Evolutionary conservation across 768 basidiomycete species (phyloP).

Genomic region (Lyophyllum atratum): DNA sequence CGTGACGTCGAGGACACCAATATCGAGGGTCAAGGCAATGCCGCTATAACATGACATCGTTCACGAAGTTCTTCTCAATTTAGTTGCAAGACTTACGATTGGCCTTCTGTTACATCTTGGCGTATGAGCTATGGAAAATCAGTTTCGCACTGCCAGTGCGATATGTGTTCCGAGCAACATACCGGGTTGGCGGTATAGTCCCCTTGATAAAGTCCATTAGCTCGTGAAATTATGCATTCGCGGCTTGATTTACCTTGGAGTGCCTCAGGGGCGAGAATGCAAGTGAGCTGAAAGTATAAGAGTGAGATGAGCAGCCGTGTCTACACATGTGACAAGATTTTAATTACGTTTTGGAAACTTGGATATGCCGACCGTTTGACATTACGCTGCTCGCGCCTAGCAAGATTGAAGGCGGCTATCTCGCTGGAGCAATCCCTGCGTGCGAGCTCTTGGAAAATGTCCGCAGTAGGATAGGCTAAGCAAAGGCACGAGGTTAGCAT

Average conservation of each 20-base stretch:
- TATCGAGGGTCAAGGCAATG: constrained; percentile 37
- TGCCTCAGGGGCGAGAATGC: constrained; percentile 19
- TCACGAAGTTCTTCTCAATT: neutral
- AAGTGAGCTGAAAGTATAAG: constrained; percentile 14
- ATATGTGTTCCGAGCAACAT: neutral
- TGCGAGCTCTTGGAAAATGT: neutral
- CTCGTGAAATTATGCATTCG: neutral
- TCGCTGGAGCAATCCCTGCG: constrained; percentile 15
- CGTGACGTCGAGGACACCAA: constrained; percentile 37
- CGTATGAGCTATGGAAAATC: constrained; percentile 13
- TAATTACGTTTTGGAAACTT: constrained; percentile 14
- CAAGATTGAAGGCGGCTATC: constrained; percentile 16
- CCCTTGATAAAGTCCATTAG: constrained; percentile 2
- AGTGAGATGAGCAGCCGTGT: neutral
- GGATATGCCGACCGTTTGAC: constrained; percentile 15
- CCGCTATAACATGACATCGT: constrained; percentile 23
- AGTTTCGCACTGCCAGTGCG: neutral
- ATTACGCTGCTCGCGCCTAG: constrained; percentile 10
- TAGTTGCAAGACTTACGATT: constrained; percentile 11
- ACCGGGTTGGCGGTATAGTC: constrained; percentile 17
- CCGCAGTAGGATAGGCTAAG: constrained; percentile 1
- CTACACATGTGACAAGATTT: neutral
- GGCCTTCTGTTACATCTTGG: constrained; percentile 22
- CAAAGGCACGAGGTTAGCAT: neutral
- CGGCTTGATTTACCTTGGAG: constrained; percentile 7